Percentiles rank a stretch among this genome's conserved stretches.
These are phyloP conservation scores for Beauveria pseudobassiana DNA, from an alignment of 2,329 filamentous ascomycete species.

Conservation along the genomic window DNA sequence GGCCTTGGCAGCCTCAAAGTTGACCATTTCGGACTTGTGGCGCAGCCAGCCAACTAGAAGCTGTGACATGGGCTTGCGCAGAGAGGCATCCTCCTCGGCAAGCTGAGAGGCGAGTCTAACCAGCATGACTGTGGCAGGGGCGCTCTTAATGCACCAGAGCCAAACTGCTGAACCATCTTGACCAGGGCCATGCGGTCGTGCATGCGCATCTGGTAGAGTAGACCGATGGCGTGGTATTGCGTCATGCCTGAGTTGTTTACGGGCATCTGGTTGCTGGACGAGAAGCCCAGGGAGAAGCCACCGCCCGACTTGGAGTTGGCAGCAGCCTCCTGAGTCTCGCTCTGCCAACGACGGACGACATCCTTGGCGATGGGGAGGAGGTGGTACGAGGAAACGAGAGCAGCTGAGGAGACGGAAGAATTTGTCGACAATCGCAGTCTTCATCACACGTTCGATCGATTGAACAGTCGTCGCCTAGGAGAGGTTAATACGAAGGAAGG, in stretches of 20 bases:
- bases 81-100: slow-evolving; percentile 81
- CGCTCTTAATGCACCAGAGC: slow-evolving; percentile 91
- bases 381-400: slow-evolving; percentile 94
- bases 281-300: slow-evolving; percentile 87
- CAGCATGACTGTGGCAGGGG: slow-evolving; percentile 84
- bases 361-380: slow-evolving; percentile 93
- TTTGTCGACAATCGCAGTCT: slow-evolving; percentile 99
- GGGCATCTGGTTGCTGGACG: slow-evolving; percentile 64
- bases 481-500: slow-evolving; percentile 18
- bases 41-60: slow-evolving; percentile 92
- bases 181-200: slow-evolving; percentile 97
- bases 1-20: slow-evolving; percentile 97
- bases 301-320: slow-evolving; percentile 81
- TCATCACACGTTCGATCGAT: slow-evolving; percentile 96
- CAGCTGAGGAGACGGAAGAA: slow-evolving; percentile 91
- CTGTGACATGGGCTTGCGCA: slow-evolving; percentile 94
- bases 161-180: slow-evolving; percentile 99
- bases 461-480: slow-evolving; percentile 82
- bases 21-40: slow-evolving; percentile 99
- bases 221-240: slow-evolving; percentile 95
- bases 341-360: slow-evolving; percentile 95
- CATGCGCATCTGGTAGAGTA: slow-evolving; percentile 94
- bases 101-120: slow-evolving; percentile 89
- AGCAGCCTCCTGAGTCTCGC: slow-evolving; percentile 94
- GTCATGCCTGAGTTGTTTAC: slow-evolving; percentile 95